These are phyloP conservation scores for Grigorovia jiainica DNA, from an alignment of 805 yeast species.

Conservation along the genomic window DNA sequence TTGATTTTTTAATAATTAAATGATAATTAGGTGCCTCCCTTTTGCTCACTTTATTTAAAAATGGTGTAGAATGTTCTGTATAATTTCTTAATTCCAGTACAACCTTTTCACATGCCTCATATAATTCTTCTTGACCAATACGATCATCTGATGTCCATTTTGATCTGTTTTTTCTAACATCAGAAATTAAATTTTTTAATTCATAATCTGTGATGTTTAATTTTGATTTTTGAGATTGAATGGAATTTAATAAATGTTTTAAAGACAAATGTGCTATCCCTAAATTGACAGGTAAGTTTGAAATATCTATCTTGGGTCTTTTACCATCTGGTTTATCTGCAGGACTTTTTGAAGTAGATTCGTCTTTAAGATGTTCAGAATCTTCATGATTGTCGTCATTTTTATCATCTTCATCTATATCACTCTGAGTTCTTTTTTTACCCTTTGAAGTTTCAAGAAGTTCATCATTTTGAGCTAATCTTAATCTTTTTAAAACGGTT, in stretches of 20 bases:
- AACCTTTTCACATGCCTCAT: conserved; percentile 95
- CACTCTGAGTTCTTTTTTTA: conserved; percentile 18
- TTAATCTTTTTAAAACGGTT: conserved; percentile 63
- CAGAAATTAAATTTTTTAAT: conserved; percentile 74
- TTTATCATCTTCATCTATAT: conserved; percentile 13
- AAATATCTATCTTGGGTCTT: conserved; percentile 12
- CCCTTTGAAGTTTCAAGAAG: conserved; percentile 35
- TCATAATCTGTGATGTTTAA: conserved; percentile 71
- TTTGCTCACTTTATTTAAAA: conserved; percentile 89
- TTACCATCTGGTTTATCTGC: conserved; percentile 11
- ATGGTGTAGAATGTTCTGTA: conserved; percentile 95
- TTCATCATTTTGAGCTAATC: conserved; percentile 71
- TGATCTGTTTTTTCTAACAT: conserved; percentile 88
- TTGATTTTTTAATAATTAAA: conserved; percentile 80
- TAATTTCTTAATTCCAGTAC: conserved; percentile 80
- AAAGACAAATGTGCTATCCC: conserved; percentile 74
- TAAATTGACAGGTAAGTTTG: conserved; percentile 34
- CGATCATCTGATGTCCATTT: conserved; percentile 96
- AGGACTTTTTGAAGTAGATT: conserved; percentile 11
- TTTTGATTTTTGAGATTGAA: conserved; percentile 72
- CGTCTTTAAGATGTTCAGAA: conserved; percentile 1
- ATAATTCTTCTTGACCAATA: conserved; percentile 94
- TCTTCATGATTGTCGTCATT: conserved; percentile 1
- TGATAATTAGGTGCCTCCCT: conserved; percentile 97
- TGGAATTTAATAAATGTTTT: conserved; percentile 68